Percentiles rank a stretch among this genome's conserved stretches.
These are phyloP conservation scores for Brassica carinata DNA, from an alignment of 345 rosid species.

Conservation along the genomic window DNA sequence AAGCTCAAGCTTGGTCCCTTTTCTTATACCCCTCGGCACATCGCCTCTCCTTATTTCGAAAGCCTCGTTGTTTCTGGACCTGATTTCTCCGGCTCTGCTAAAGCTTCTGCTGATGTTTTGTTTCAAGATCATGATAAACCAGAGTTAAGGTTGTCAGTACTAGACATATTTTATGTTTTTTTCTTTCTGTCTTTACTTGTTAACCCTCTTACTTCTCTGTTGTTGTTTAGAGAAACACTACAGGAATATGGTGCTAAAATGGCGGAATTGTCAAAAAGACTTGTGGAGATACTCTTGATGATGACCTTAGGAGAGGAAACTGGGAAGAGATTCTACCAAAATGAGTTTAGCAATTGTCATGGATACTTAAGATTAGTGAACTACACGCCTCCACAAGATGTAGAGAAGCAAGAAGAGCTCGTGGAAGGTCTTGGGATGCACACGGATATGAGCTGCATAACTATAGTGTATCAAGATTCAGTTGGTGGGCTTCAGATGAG, in stretches of 20 bases:
- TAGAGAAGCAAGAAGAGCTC: constrained; percentile 46
- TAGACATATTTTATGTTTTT: neutral
- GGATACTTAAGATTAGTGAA: constrained; percentile 69
- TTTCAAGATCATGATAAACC: constrained; percentile 46
- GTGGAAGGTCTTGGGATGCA: constrained; percentile 82
- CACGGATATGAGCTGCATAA: constrained; percentile 85
- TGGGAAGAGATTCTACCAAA: constrained; percentile 42
- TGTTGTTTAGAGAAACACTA: constrained; percentile 48
- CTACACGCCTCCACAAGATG: constrained; percentile 54
- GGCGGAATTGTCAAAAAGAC: constrained; percentile 56
- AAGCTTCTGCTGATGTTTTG: constrained; percentile 56
- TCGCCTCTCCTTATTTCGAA: constrained; percentile 84
- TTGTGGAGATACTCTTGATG: constrained; percentile 49
- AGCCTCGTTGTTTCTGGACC: constrained; percentile 72
- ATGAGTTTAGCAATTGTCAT: constrained; percentile 59
- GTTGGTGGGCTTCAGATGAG: constrained; percentile 79
- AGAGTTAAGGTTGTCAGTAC: constrained; percentile 47
- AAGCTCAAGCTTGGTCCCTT: constrained; percentile 71
- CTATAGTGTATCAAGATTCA: constrained; percentile 68
- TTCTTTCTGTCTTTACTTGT: neutral
- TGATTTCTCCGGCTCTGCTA: constrained; percentile 59
- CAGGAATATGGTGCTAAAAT: constrained; percentile 64
- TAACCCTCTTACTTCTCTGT: neutral
- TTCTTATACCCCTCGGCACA: constrained; percentile 67
- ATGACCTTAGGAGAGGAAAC: constrained; percentile 48